phyloP scores from a whole-genome alignment of 768 basidiomycete genomes.

The Leccinum ochraceum region DNA sequence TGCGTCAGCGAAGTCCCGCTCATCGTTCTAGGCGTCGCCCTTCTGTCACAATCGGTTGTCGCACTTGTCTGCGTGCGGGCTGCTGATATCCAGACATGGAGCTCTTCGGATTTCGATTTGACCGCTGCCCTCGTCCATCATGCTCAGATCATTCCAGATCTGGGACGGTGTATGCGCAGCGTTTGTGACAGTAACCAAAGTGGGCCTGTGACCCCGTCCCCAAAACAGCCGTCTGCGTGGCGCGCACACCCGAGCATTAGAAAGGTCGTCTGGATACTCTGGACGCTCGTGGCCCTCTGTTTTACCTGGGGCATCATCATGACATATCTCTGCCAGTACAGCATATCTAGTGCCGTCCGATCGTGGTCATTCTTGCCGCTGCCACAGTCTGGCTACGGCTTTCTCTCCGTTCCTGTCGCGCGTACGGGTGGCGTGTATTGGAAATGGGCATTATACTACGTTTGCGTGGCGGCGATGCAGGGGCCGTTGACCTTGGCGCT shows the following conservation, averaged over 20 bases:
- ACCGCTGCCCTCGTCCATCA: slow-evolving; percentile 35
- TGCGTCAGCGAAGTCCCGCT: slow-evolving; percentile 30
- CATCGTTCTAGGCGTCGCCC: slow-evolving; percentile 27
- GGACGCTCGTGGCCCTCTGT: slow-evolving; percentile 23
- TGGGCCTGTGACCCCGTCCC: slow-evolving; percentile 17
- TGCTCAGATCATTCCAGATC: slow-evolving; percentile 19
- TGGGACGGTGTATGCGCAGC: slow-evolving; percentile 29
- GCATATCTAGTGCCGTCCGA: slow-evolving; percentile 1
- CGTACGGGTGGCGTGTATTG: slow-evolving; percentile 17
- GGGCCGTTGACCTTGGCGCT: slow-evolving; percentile 30
- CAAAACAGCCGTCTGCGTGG: slow-evolving; percentile 31
- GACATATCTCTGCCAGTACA: slow-evolving; percentile 9
- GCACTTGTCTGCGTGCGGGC: slow-evolving; percentile 23
- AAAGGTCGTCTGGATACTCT: slow-evolving; percentile 25
- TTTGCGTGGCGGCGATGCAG: slow-evolving; percentile 28
- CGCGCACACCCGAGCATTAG: slow-evolving; percentile 22
- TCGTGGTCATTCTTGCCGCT: slow-evolving; percentile 32
- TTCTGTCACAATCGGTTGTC: slow-evolving; percentile 27
- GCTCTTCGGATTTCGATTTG: slow-evolving; percentile 34
- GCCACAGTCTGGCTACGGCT: slow-evolving; percentile 16
- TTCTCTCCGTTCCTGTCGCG: slow-evolving; percentile 23
- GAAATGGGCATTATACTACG: slow-evolving; percentile 28
- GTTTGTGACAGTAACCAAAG: slow-evolving; percentile 10
- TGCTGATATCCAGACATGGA: slow-evolving; percentile 34
- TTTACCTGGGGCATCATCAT: slow-evolving; percentile 24